phyloP scores from a whole-genome alignment of 2,329 filamentous ascomycete genomes.

The Colletotrichum salicis region DNA sequence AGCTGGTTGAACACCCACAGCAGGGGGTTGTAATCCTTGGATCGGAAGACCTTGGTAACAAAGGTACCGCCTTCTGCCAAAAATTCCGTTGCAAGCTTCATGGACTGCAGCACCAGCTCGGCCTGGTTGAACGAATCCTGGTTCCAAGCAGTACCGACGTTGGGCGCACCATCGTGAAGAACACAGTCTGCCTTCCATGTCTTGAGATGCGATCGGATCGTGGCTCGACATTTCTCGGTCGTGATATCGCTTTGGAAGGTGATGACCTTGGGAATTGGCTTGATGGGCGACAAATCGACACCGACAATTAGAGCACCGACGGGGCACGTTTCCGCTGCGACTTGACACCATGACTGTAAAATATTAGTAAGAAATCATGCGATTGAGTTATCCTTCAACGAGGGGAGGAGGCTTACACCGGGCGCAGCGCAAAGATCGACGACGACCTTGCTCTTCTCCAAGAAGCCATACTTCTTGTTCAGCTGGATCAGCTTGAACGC shows the following conservation, averaged over 20 bases:
- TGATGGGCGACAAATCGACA: constrained; percentile 94
- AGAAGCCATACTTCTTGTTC: constrained; percentile 98
- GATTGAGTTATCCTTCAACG: constrained; percentile 1
- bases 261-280: constrained; percentile 92
- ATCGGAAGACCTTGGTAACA: constrained; percentile 96
- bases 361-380: neutral
- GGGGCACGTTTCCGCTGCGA: constrained; percentile 95
- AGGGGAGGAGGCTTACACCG: constrained; percentile 68
- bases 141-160: constrained; percentile 97
- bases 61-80: constrained; percentile 89
- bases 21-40: constrained; percentile 95
- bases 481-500: constrained; percentile 98
- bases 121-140: constrained; percentile 99
- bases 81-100: constrained; percentile 96
- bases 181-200: constrained; percentile 97
- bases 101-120: constrained; percentile 86
- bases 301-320: constrained; percentile 89
- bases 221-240: constrained; percentile 93
- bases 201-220: constrained; percentile 89
- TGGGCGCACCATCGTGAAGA: constrained; percentile 95
- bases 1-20: constrained; percentile 98
- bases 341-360: constrained; percentile 88
- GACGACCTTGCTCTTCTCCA: constrained; percentile 95
- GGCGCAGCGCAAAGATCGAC: constrained; percentile 98
- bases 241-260: constrained; percentile 98